Evolutionary conservation across 768 basidiomycete genomes (phyloP).

Genomic region (Infundibulicybe gibba): DNA sequence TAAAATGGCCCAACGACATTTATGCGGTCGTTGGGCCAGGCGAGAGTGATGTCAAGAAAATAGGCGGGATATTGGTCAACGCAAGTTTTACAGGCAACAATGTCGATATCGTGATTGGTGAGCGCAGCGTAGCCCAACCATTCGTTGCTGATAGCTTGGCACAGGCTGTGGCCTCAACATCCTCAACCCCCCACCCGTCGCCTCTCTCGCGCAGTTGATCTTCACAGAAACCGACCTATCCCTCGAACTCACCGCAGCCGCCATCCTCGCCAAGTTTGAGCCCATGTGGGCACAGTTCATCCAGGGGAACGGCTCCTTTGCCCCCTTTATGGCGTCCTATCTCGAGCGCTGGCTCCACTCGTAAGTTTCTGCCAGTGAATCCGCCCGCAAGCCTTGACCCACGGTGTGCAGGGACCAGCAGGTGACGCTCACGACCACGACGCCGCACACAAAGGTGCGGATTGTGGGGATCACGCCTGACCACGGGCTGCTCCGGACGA

Average conservation of each 20-base stretch:
- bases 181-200: conserved; percentile 75
- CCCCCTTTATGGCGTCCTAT: conserved; percentile 78
- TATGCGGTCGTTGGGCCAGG: conserved; percentile 61
- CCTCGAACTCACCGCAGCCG: conserved; percentile 73
- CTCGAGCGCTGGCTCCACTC: conserved; percentile 86
- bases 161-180: conserved; percentile 90
- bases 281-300: conserved; percentile 75
- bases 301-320: conserved; percentile 63
- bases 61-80: conserved; percentile 91
- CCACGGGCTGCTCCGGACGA: conserved; percentile 81
- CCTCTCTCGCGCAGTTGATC: conserved; percentile 73
- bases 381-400: background rate
- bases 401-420: conserved; percentile 62
- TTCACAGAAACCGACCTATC: conserved; percentile 21
- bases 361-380: conserved; percentile 53
- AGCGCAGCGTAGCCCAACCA: conserved; percentile 12
- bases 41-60: conserved; percentile 59
- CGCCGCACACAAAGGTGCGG: conserved; percentile 65
- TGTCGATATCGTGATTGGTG: conserved; percentile 81
- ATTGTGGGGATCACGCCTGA: conserved; percentile 86
- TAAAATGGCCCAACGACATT: conserved; percentile 98
- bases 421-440: conserved; percentile 77
- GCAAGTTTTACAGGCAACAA: conserved; percentile 73
- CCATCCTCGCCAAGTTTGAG: conserved; percentile 75
- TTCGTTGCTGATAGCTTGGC: too few species aligned